phyloP scores from a whole-genome alignment of 2,329 filamentous ascomycete species.

The Corniculantispora saksenae region DNA sequence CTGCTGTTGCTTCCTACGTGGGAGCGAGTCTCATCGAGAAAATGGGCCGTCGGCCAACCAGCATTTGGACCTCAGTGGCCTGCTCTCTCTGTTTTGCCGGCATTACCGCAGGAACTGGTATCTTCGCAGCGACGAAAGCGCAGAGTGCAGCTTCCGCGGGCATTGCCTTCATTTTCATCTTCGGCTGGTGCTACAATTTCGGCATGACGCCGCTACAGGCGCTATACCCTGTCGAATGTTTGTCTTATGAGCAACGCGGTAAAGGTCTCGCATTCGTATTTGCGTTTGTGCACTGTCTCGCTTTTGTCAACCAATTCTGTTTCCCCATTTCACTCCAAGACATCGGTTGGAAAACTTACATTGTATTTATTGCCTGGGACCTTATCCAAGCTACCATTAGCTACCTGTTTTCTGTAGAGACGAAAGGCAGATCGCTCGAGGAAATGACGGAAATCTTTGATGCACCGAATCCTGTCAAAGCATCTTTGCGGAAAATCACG shows the following conservation, averaged over 20 bases:
- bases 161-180: slow-evolving; percentile 44
- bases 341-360: slow-evolving; percentile 45
- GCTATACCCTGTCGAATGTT: slow-evolving; percentile 45
- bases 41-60: slow-evolving; percentile 52
- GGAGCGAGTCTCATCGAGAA: slow-evolving; percentile 51
- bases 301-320: slow-evolving; percentile 38
- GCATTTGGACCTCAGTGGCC: slow-evolving; percentile 47
- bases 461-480: slow-evolving; percentile 23
- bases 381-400: slow-evolving; percentile 4
- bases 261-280: slow-evolving; percentile 43
- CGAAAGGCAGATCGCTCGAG: slow-evolving; percentile 29
- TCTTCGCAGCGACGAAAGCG: slow-evolving; percentile 29
- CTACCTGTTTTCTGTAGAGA: slow-evolving; percentile 38
- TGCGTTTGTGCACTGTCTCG: slow-evolving; percentile 33
- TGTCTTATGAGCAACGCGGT: slow-evolving; percentile 40
- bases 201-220: slow-evolving; percentile 51
- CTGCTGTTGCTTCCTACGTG: slow-evolving; percentile 48
- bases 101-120: slow-evolving; percentile 49
- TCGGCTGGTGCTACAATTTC: slow-evolving; percentile 44
- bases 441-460: slow-evolving; percentile 31
- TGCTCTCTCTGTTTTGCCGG: slow-evolving; percentile 43
- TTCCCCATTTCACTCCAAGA: slow-evolving; percentile 46
- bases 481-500: slow-evolving; percentile 12
- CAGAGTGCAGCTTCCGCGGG: slow-evolving; percentile 1
- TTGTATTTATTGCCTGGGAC: slow-evolving; percentile 30